phyloP scores from a whole-genome alignment of 257 asterid species.

The Echites panduratus region DNA sequence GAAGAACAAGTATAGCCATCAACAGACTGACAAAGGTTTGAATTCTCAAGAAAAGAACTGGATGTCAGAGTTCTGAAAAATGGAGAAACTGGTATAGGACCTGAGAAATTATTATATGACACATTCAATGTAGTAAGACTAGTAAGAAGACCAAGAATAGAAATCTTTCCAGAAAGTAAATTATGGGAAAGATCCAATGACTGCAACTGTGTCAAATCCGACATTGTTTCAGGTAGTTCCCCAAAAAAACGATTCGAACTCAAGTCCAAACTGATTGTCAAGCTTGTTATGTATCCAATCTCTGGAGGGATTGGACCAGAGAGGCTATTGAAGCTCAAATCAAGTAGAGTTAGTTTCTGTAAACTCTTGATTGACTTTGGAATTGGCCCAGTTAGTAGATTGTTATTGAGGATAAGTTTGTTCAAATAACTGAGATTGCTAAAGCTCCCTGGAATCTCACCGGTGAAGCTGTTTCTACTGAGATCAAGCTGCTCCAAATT shows the following conservation, averaged over 20 bases:
- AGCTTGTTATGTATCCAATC: constrained; percentile 56
- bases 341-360: constrained; percentile 78
- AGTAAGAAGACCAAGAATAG: constrained; percentile 51
- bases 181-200: constrained; percentile 77
- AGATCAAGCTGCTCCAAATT: constrained; percentile 94
- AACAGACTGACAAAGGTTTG: constrained; percentile 59
- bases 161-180: constrained; percentile 47
- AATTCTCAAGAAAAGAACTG: constrained; percentile 60
- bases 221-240: constrained; percentile 65
- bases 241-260: constrained; percentile 63
- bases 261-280: constrained; percentile 75
- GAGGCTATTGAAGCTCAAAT: constrained; percentile 70
- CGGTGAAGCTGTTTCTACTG: constrained; percentile 69
- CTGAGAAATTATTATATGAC: constrained; percentile 76
- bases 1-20: constrained; percentile 74
- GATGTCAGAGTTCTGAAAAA: constrained; percentile 58
- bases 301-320: constrained; percentile 67
- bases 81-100: constrained; percentile 80
- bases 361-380: constrained; percentile 55
- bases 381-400: constrained; percentile 50
- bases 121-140: constrained; percentile 74
- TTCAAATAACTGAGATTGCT: constrained; percentile 84
- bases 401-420: constrained; percentile 66
- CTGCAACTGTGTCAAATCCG: constrained; percentile 67
- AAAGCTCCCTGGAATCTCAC: constrained; percentile 65